phyloP scores from a whole-genome alignment of 345 rosid genomes.

The Melastoma malabathricum region DNA sequence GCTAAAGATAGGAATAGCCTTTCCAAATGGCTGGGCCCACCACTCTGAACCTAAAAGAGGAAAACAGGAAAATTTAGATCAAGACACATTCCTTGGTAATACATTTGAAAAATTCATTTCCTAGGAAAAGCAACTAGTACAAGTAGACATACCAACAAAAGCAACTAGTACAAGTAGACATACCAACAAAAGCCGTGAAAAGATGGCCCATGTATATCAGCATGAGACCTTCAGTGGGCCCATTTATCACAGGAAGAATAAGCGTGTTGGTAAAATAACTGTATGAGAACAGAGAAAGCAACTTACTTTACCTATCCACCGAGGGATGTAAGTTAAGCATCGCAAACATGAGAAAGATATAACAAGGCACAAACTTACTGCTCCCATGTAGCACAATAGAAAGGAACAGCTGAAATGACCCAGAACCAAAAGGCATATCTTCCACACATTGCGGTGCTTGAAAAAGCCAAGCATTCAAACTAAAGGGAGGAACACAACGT shows the following conservation, averaged over 20 bases:
- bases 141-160: slow-evolving; percentile 53
- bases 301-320: background rate
- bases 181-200: slow-evolving; percentile 84
- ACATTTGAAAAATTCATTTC: background rate
- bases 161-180: slow-evolving; percentile 11
- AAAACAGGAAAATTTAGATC: slow-evolving; percentile 1
- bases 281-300: slow-evolving; percentile 13
- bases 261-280: slow-evolving; percentile 92
- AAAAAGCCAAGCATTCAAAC: slow-evolving; percentile 83
- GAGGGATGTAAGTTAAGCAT: background rate
- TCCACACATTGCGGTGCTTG: slow-evolving; percentile 95
- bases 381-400: slow-evolving; percentile 96
- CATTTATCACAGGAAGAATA: slow-evolving; percentile 83
- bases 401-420: slow-evolving; percentile 91
- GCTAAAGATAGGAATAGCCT: slow-evolving; percentile 50
- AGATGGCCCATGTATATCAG: slow-evolving; percentile 66
- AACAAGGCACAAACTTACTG: slow-evolving; percentile 30
- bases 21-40: slow-evolving; percentile 68
- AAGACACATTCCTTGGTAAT: no score
- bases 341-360: background rate
- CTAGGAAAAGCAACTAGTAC: background rate
- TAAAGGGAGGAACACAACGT: slow-evolving; percentile 11
- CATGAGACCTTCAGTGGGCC: slow-evolving; percentile 96
- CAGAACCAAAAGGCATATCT: slow-evolving; percentile 86
- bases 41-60: slow-evolving; percentile 69